These are phyloP conservation scores for Omphalotus guepiniiformis DNA, from an alignment of 768 basidiomycete species.

Conservation along the genomic window DNA sequence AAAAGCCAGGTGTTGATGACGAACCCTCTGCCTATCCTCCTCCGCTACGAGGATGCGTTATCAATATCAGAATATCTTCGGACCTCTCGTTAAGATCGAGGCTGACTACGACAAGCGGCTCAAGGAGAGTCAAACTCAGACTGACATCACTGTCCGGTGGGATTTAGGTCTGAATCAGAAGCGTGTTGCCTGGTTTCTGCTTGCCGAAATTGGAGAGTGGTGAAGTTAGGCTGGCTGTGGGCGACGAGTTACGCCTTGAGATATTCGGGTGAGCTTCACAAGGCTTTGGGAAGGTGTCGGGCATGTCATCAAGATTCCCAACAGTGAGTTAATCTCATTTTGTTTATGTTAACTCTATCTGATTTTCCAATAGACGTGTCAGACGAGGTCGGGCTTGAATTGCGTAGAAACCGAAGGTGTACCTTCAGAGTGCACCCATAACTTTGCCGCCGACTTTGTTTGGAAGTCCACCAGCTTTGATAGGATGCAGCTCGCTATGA, in stretches of 20 bases:
- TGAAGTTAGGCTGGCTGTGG: slow-evolving; percentile 93
- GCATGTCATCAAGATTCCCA: slow-evolving; percentile 98
- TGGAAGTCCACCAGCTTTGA: slow-evolving; percentile 99
- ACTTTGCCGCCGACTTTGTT: slow-evolving; percentile 97
- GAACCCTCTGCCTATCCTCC: slow-evolving; percentile 91
- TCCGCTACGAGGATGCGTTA: slow-evolving; percentile 97
- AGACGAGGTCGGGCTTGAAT: slow-evolving; percentile 94
- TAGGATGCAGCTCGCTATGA: slow-evolving; percentile 99
- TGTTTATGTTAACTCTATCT: background rate
- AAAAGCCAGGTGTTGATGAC: slow-evolving; percentile 96
- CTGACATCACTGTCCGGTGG: slow-evolving; percentile 93
- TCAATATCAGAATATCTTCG: slow-evolving; percentile 99
- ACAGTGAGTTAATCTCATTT: slow-evolving; percentile 58
- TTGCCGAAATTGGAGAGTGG: slow-evolving; percentile 97
- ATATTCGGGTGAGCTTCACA: slow-evolving; percentile 85
- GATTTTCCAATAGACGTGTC: slow-evolving; percentile 71
- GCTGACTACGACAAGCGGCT: slow-evolving; percentile 97
- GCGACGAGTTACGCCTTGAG: slow-evolving; percentile 90
- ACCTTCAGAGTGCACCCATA: slow-evolving; percentile 89
- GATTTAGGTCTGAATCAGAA: slow-evolving; percentile 98
- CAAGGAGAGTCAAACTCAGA: slow-evolving; percentile 98
- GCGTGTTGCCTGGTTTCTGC: slow-evolving; percentile 91
- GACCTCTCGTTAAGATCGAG: slow-evolving; percentile 98
- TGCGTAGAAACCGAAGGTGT: slow-evolving; percentile 89
- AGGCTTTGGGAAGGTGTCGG: slow-evolving; percentile 94